A percentile compares a stretch with the other conserved stretches of the same genome.
Evolutionary conservation across 306 rosid species (phyloP).

Genomic region (Vigna reflexopilosa): DNA sequence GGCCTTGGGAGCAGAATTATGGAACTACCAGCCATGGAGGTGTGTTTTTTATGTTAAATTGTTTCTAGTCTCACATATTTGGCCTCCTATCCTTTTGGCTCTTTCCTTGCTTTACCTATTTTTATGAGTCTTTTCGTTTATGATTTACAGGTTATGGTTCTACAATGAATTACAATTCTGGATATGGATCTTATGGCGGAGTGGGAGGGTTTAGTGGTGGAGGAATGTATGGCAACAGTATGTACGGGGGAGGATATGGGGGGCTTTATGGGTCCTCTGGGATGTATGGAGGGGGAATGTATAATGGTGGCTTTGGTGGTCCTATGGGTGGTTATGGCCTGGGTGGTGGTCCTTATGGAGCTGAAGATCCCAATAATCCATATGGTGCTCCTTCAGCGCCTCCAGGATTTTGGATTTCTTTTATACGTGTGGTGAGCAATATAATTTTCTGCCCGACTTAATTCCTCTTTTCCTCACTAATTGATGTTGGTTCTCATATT

Average conservation of each 20-base stretch:
- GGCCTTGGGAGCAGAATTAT: constrained; percentile 85
- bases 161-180: constrained; percentile 55
- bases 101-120: constrained; percentile 1
- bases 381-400: constrained; percentile 74
- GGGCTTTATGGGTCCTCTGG: constrained; percentile 77
- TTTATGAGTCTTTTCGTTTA: neutral
- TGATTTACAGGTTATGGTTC: constrained; percentile 66
- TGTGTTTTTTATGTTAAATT: neutral
- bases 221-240: constrained; percentile 70
- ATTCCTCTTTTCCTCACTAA: neutral
- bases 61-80: constrained; percentile 4
- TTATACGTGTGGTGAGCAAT: constrained; percentile 67
- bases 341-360: constrained; percentile 82
- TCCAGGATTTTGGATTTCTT: constrained; percentile 86
- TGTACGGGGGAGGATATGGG: constrained; percentile 70
- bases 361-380: constrained; percentile 81
- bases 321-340: constrained; percentile 71
- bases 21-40: constrained; percentile 69
- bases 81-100: neutral
- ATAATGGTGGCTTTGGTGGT: constrained; percentile 68
- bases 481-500: neutral
- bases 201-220: constrained; percentile 59
- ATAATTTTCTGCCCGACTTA: constrained; percentile 5
- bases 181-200: constrained; percentile 54
- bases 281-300: constrained; percentile 83